These are phyloP conservation scores for Trichosporon sp. DNA, from an alignment of 1,284 basidiomycete species.

Conservation along the genomic window DNA sequence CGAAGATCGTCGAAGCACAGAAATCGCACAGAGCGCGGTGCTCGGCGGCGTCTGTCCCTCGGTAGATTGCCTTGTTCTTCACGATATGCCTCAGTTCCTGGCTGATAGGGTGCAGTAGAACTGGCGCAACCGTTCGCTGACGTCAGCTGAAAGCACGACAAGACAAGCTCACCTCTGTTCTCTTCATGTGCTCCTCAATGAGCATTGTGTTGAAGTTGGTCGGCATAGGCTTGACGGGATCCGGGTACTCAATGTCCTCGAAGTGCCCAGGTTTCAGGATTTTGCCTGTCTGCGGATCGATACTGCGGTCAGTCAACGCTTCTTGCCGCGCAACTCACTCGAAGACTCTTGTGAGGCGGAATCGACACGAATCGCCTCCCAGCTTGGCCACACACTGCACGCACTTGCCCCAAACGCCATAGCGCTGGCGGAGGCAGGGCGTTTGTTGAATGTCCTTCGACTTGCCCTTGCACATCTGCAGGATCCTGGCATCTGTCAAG, in stretches of 20 bases:
- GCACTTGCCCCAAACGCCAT: conserved; percentile 50
- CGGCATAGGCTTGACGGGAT: conserved; percentile 45
- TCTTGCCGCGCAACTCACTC: conserved; percentile 38
- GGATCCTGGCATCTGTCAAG: conserved; percentile 38
- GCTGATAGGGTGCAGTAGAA: conserved; percentile 69
- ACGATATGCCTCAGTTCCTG: conserved; percentile 70
- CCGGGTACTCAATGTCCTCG: conserved; percentile 38
- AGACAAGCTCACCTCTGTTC: conserved; percentile 45
- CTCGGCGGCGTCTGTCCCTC: conserved; percentile 70
- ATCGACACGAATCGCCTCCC: conserved; percentile 52
- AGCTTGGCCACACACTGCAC: conserved; percentile 50
- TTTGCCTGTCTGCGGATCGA: conserved; percentile 46
- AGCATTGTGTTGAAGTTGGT: conserved; percentile 47
- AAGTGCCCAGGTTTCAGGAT: conserved; percentile 48
- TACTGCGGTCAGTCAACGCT: conserved; percentile 24
- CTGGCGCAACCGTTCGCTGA: conserved; percentile 65
- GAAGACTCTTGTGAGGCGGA: conserved; percentile 49
- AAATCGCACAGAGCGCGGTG: conserved; percentile 84
- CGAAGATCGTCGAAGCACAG: conserved; percentile 89
- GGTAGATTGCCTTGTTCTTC: conserved; percentile 66
- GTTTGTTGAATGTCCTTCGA: conserved; percentile 43
- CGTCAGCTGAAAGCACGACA: conserved; percentile 21
- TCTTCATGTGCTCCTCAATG: conserved; percentile 37
- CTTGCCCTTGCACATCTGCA: conserved; percentile 38
- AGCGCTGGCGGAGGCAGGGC: conserved; percentile 44